Conservation (phyloP, 208 protist genomes). For the Trypanosoma vivax region DNA sequence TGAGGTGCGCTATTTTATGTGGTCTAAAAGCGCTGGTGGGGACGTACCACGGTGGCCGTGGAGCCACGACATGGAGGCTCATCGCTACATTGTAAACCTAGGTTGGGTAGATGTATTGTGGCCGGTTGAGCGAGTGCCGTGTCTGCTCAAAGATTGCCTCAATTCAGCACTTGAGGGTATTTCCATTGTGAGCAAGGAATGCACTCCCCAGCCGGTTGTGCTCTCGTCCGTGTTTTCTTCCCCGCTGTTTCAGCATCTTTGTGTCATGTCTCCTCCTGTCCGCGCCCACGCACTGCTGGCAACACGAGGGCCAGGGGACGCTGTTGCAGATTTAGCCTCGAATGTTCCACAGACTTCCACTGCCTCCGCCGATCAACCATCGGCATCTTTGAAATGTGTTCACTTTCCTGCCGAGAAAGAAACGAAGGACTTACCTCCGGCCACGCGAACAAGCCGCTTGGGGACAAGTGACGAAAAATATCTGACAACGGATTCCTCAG, state of each 20-base stretch:
- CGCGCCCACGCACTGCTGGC: slow-evolving; percentile 20
- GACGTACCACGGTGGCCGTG: slow-evolving; percentile 20
- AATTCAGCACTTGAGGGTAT: slow-evolving; percentile 4
- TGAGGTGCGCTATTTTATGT: slow-evolving; percentile 14
- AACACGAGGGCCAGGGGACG: background rate
- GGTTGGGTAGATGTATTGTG: slow-evolving; percentile 47
- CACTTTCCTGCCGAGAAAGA: background rate
- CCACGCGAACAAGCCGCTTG: background rate
- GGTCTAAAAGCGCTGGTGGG: slow-evolving; percentile 9
- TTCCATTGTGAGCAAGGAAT: background rate
- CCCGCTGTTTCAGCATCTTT: slow-evolving; percentile 36
- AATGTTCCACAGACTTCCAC: slow-evolving; percentile 13
- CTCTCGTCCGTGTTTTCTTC: slow-evolving; percentile 9
- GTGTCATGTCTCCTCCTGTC: slow-evolving; percentile 28
- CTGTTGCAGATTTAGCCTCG: background rate
- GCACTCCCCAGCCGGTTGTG: background rate
- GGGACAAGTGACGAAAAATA: background rate
- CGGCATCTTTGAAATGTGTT: slow-evolving; percentile 3
- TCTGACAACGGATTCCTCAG: slow-evolving; percentile 6
- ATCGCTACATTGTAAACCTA: slow-evolving; percentile 29
- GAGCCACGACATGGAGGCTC: slow-evolving; percentile 16
- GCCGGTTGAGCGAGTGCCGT: slow-evolving; percentile 35
- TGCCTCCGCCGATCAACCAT: slow-evolving; percentile 13
- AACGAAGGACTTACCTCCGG: background rate
- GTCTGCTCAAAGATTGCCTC: slow-evolving; percentile 13